phyloP scores from a whole-genome alignment of 352 stramenopile genomes.

The Pythium aristosporum region DNA sequence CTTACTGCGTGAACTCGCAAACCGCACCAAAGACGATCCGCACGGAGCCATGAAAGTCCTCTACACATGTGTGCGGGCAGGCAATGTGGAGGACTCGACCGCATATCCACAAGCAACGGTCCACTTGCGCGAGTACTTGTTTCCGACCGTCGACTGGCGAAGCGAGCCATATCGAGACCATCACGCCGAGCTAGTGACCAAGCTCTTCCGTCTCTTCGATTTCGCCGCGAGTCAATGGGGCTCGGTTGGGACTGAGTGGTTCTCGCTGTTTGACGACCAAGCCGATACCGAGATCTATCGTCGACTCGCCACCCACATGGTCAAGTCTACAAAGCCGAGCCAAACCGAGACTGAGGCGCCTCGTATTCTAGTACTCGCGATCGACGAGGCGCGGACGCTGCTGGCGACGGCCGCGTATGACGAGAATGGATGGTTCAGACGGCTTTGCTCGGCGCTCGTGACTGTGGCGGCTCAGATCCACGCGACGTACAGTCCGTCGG shows the following conservation, averaged over 20 bases:
- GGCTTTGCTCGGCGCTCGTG: neutral
- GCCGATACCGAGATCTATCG: neutral
- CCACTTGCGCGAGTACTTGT: neutral
- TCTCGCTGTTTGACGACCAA: neutral
- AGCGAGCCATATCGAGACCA: neutral
- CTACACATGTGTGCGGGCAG: neutral
- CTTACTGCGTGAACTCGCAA: neutral
- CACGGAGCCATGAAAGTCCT: neutral
- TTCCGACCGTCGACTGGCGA: neutral
- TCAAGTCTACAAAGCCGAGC: neutral
- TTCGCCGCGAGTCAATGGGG: neutral
- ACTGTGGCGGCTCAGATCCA: neutral
- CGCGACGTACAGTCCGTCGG: neutral
- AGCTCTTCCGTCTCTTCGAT: neutral
- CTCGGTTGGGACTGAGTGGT: neutral
- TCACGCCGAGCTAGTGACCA: neutral
- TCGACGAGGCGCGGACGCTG: slow-evolving; percentile 5
- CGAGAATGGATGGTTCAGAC: neutral
- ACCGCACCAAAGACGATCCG: slow-evolving; percentile 4
- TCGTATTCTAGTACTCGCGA: slow-evolving; percentile 5
- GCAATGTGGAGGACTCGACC: no score
- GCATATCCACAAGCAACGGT: neutral
- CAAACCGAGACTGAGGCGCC: neutral
- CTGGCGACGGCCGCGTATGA: neutral
- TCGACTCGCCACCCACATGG: neutral